Evolutionary conservation across 2,329 filamentous ascomycete genomes (phyloP).

Genomic region (Lachnellula subtilissima): DNA sequence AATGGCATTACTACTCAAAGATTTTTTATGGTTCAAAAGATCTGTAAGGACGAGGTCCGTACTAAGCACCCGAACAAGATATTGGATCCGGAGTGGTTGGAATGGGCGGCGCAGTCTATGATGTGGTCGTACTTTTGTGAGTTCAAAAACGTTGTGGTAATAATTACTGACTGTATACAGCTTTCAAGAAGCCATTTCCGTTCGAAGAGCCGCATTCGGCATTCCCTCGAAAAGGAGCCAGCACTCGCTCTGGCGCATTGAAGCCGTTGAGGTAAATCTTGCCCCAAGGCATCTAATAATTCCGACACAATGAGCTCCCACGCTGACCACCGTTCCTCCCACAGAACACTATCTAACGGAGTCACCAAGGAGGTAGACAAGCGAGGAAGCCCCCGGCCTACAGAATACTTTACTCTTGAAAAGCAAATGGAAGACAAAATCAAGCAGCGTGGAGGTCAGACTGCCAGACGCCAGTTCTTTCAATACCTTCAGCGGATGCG

Average conservation of each 20-base stretch:
- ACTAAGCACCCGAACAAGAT: background rate
- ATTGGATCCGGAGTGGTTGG: conserved; percentile 4
- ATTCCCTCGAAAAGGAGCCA: background rate
- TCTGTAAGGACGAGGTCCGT: background rate
- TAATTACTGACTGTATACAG: background rate
- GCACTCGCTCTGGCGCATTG: no score
- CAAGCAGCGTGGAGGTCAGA: conserved; percentile 1
- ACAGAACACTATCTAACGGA: background rate
- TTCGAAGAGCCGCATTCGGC: background rate
- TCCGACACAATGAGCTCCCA: no score
- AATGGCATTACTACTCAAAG: background rate
- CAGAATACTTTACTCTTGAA: conserved; percentile 6
- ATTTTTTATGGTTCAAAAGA: background rate
- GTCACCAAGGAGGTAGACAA: background rate
- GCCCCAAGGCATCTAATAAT: no score
- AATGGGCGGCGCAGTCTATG: conserved; percentile 9
- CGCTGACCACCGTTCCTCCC: background rate
- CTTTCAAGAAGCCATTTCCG: background rate
- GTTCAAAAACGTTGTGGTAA: background rate
- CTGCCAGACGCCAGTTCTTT: conserved; percentile 15
- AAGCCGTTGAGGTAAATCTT: no score
- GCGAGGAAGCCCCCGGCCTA: background rate
- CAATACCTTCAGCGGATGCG: conserved; percentile 16
- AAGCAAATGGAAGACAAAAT: conserved; percentile 17
- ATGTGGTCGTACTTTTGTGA: conserved; percentile 12